Percentiles rank a stretch among this genome's conserved stretches.
phyloP scores from a whole-genome alignment of 768 basidiomycete genomes.

The Termitomyces sp. region DNA sequence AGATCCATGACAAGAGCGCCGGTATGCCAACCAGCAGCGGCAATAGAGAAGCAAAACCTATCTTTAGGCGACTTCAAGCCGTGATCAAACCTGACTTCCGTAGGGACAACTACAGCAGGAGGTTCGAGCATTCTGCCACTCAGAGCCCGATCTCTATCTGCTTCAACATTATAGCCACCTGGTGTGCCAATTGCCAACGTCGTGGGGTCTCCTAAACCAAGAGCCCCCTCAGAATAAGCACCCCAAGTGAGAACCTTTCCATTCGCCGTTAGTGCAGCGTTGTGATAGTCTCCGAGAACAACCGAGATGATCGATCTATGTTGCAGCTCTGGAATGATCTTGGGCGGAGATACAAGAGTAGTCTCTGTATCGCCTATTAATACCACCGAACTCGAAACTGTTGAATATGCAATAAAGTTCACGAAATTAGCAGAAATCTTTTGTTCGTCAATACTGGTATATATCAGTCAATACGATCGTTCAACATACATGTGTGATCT shows the following conservation, averaged over 20 bases:
- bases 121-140: slow-evolving; percentile 28
- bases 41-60: slow-evolving; percentile 74
- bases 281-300: slow-evolving; percentile 91
- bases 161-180: slow-evolving; percentile 51
- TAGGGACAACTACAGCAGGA: slow-evolving; percentile 53
- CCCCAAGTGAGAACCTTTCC: slow-evolving; percentile 87
- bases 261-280: slow-evolving; percentile 72
- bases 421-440: slow-evolving; percentile 83
- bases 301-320: slow-evolving; percentile 79
- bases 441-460: slow-evolving; percentile 7
- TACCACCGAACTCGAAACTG: slow-evolving; percentile 65
- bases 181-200: slow-evolving; percentile 49
- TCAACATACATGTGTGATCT: slow-evolving; percentile 76
- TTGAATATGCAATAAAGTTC: slow-evolving; percentile 81
- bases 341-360: slow-evolving; percentile 41
- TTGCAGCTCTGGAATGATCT: slow-evolving; percentile 70
- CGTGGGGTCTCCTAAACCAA: slow-evolving; percentile 81
- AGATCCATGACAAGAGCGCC: slow-evolving; percentile 87
- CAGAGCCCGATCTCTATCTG: slow-evolving; percentile 24
- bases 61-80: slow-evolving; percentile 44
- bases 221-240: slow-evolving; percentile 67
- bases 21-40: slow-evolving; percentile 90
- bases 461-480: not conserved
- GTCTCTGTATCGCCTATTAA: slow-evolving; percentile 64
- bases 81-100: slow-evolving; percentile 71